Percentiles rank a stretch among this genome's conserved stretches.
Evolutionary conservation across 1,284 basidiomycete genomes (phyloP).

Genomic region (Microbotryum lychnidis-dioicae): DNA sequence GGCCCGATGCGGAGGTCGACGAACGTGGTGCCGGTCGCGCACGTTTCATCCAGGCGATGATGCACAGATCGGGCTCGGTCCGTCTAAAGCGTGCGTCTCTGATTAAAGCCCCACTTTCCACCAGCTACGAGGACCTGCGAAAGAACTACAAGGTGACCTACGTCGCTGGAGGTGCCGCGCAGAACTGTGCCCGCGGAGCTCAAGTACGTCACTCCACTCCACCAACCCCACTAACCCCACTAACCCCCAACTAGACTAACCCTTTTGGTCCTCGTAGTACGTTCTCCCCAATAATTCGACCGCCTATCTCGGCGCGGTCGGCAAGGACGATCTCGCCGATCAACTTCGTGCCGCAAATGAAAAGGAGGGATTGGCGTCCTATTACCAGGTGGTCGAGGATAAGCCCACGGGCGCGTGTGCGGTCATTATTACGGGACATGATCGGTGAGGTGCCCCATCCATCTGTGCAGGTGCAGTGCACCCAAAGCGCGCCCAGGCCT

Average conservation of each 20-base stretch:
- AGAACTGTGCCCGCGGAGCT: slow-evolving; percentile 92
- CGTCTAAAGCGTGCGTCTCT: no score
- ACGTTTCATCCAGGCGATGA: neutral
- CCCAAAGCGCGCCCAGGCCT: no score
- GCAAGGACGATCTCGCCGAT: slow-evolving; percentile 80
- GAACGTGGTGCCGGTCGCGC: neutral
- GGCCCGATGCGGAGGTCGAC: no score
- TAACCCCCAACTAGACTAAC: neutral
- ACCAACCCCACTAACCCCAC: neutral
- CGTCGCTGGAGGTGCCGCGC: slow-evolving; percentile 92
- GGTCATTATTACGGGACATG: slow-evolving; percentile 86
- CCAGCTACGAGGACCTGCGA: slow-evolving; percentile 80
- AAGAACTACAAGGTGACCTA: slow-evolving; percentile 72
- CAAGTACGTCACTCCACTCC: slow-evolving; percentile 56
- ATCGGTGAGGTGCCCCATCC: slow-evolving; percentile 52
- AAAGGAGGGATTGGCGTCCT: slow-evolving; percentile 79
- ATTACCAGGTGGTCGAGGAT: slow-evolving; percentile 73
- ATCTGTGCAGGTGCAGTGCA: no score
- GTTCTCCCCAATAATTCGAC: slow-evolving; percentile 81
- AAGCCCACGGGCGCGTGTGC: slow-evolving; percentile 94
- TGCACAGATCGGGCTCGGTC: no score
- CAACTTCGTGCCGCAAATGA: slow-evolving; percentile 89
- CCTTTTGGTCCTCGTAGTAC: slow-evolving; percentile 51
- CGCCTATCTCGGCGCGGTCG: slow-evolving; percentile 91
- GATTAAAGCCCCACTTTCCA: no score